Base-by-base conservation (phyloP, 2,329 filamentous ascomycete genomes). In the Claviceps humidiphila region DNA sequence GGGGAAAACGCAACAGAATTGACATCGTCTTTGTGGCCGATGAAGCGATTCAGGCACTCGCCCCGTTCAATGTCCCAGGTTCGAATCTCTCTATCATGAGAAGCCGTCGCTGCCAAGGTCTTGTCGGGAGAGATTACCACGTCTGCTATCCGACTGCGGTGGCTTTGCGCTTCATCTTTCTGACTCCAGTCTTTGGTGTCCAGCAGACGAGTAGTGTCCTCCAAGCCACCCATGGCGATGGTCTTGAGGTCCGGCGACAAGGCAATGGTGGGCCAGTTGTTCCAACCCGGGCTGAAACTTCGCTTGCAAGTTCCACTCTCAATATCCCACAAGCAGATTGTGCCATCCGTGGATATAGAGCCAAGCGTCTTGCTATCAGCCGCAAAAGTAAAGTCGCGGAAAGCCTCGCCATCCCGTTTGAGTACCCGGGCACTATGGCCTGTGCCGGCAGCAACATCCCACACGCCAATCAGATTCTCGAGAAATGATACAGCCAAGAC, bases 241-340 rank as follows among this genome's bases (percentile, higher is more conserved):
- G 49, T 53, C 44, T 44, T 53, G 44, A 53, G 51, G 24, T 55
- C 53, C 24, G 53, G 53, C 8, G 53, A 55, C 11, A 55, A 37
- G n/a, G 53, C 53, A 37, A 55, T 55, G 11, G 49, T 55, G 40
- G 53, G 53, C 53, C 53, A 55, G 38, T 55, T 55, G 41, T 51
- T 55, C 53, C 53, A 55, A 38, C 53, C 53, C 16, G 53, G 53
- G 38, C 53, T 55, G 37, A 55, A 55, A 48, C 48, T 53, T 38
- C 41, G 48, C 44, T 47, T 43, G 22, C 53, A 55, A 37, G 41
- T 53, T 26, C 51, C 53, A 42, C 51, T 55, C 48, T 51, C 51
- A 11, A 55, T 50, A 7, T 55, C 53, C 53, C 53, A 55, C 9
- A 55, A 40, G 22, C 53, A 53, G 26, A 55, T 51, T 3, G 53